A percentile compares a stretch with the other conserved stretches of the same genome.
Evolutionary conservation across 2,329 filamentous ascomycete genomes (phyloP).

Genomic region (Lizonia empirigonia): DNA sequence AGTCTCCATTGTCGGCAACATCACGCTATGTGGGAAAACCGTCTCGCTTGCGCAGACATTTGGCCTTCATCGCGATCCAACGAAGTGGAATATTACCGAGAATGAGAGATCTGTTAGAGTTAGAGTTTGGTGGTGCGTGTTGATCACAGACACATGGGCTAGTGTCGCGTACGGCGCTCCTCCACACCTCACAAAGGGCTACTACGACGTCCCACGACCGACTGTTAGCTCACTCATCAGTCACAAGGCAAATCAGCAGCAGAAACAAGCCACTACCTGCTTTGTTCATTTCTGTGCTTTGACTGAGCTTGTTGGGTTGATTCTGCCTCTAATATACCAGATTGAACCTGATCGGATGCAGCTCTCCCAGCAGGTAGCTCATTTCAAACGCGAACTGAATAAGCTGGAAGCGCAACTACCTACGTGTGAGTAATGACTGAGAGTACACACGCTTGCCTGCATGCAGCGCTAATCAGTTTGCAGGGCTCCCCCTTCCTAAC

Average conservation of each 20-base stretch:
- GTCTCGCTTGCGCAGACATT: conserved; percentile 62
- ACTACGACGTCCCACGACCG: conserved; percentile 63
- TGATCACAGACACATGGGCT: conserved; percentile 63
- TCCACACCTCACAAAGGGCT: conserved; percentile 58
- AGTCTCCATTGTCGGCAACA: conserved; percentile 53
- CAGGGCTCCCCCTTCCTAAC: conserved; percentile 35
- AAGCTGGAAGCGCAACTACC: conserved; percentile 44
- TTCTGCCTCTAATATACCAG: conserved; percentile 48
- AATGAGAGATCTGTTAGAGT: conserved; percentile 59
- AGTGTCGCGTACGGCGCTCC: conserved; percentile 63
- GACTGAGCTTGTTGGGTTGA: conserved; percentile 50
- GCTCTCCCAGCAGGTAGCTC: conserved; percentile 37
- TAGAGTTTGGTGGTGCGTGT: conserved; percentile 62
- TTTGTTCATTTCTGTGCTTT: conserved; percentile 60
- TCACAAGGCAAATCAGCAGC: conserved; percentile 43
- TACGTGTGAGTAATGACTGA: conserved; percentile 20
- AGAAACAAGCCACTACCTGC: conserved; percentile 56
- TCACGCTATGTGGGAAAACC: conserved; percentile 59
- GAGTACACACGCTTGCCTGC: rapidly evolving
- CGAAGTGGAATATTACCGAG: conserved; percentile 58
- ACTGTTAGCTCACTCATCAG: conserved; percentile 51
- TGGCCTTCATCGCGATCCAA: conserved; percentile 61
- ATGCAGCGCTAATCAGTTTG: not conserved
- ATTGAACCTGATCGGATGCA: conserved; percentile 39
- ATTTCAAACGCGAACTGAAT: conserved; percentile 42